phyloP scores from a whole-genome alignment of 345 rosid genomes.

The Fremontodendron californicum region DNA sequence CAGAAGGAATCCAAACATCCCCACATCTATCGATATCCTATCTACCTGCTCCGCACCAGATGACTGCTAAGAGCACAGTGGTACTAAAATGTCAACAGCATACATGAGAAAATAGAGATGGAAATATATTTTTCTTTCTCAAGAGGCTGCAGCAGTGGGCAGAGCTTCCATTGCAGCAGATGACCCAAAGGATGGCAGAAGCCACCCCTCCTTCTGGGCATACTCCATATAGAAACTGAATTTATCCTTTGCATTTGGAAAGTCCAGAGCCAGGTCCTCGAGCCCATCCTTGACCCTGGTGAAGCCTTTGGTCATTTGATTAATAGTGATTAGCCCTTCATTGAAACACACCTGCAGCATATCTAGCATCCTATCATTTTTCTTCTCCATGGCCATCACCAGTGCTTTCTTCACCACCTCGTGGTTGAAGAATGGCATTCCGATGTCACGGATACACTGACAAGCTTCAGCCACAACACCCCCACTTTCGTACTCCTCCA shows the following conservation, averaged over 20 bases:
- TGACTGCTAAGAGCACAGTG: not conserved
- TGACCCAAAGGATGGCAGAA: conserved; percentile 47
- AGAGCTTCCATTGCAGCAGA: conserved; percentile 23
- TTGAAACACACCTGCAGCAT: conserved; percentile 79
- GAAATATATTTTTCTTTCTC: conserved; percentile 23
- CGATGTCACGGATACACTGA: conserved; percentile 92
- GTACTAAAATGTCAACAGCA: conserved; percentile 22
- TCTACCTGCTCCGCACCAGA: not conserved
- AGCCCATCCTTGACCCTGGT: conserved; percentile 80
- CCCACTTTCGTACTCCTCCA: conserved; percentile 89
- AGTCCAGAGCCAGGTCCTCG: conserved; percentile 92
- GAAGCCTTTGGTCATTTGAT: conserved; percentile 94
- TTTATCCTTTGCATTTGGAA: conserved; percentile 88
- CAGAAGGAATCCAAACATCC: conserved; percentile 36
- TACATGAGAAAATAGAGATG: conserved; percentile 23
- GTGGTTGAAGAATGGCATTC: conserved; percentile 97
- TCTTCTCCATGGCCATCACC: conserved; percentile 99
- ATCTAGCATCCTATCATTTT: conserved; percentile 81
- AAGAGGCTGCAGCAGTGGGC: conserved; percentile 31
- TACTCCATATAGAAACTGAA: conserved; percentile 54
- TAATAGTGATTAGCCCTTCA: conserved; percentile 87
- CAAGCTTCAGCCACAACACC: conserved; percentile 94
- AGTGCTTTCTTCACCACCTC: conserved; percentile 98
- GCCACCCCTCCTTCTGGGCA: conserved; percentile 87
- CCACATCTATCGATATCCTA: conserved; percentile 27